Base-by-base conservation (phyloP, 768 basidiomycete species). In the Amanita muscaria region DNA sequence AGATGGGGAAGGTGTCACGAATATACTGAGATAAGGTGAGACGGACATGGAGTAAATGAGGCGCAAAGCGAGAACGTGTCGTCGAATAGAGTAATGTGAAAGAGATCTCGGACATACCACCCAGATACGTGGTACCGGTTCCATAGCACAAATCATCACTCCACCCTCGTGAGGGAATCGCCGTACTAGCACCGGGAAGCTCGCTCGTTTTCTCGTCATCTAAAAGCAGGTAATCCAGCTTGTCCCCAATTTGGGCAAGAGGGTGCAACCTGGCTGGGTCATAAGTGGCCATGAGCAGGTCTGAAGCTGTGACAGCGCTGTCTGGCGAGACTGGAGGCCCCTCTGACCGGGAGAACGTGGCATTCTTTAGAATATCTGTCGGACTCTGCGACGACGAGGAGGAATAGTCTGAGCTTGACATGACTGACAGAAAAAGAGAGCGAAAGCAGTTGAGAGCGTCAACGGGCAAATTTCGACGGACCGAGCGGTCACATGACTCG, bases 141-240 rank as follows among this genome's bases (percentile, higher is more conserved):
- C 96, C 96, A 68, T 98, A 97, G 77, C 92, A 97, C 49, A 99
- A 69, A 70, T 99, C 96, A 71, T 99, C 96, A 68, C 90, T 88
- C 93, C 91, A 98, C 51, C 96, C 92, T 70, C 96, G 74, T 61
- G 84, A 88, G 55, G 93, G 92, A 52, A 99, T 78, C 47, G 93
- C 92, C 49, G 88, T 91, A 55, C 74, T 77, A 55, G 88, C 80
- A 40, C 96, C 96, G 59, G 90, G 90, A 49, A 96, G 70, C 44
- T 89, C 80, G 63, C 67, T 90, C 55, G 83, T 82, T 72, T 98
- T 94, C 69, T 94, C 94, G 64, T 99, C 96, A 51, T 98, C 94
- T 47, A 99, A 76, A 54, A 88, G 74, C 43, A 99, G 70, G 68
- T 96, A 97, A 67, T 99, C 96, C 53, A 99, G 70, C 72, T 90